Percentiles rank a stretch among this genome's conserved stretches.
phyloP scores from a whole-genome alignment of 306 rosid genomes.

The Rubus idaeus region DNA sequence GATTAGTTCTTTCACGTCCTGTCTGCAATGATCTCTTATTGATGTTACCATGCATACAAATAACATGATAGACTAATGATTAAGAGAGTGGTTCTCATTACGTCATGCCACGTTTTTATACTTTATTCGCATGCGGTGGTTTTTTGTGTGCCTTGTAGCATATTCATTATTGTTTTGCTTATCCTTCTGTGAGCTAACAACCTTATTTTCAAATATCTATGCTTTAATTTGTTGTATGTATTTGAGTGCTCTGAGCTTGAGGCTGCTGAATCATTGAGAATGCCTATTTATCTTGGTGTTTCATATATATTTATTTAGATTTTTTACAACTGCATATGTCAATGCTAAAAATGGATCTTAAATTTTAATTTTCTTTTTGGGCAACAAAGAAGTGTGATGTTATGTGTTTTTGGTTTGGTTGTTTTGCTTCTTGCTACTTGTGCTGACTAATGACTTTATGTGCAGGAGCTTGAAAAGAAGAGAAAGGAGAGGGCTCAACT shows the following conservation, averaged over 20 bases:
- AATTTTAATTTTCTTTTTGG: not conserved
- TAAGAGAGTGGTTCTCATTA: too few relatives aligned
- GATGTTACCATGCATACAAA: not conserved
- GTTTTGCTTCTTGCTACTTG: not conserved
- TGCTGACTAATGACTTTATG: not conserved
- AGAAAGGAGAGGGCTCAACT: constrained; percentile 64
- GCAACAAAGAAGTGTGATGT: not conserved
- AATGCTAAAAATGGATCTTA: not conserved
- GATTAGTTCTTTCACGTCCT: not conserved
- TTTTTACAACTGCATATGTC: not conserved
- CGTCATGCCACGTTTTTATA: too few relatives aligned
- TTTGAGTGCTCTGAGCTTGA: not conserved
- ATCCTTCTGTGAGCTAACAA: not conserved
- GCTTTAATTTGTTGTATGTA: not conserved
- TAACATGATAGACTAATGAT: too few relatives aligned
- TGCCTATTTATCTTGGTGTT: not conserved
- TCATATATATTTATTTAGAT: not conserved
- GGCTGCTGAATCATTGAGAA: not conserved
- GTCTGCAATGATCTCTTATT: not conserved
- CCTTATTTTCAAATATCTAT: not conserved
- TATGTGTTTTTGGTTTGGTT: not conserved
- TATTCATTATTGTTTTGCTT: not conserved
- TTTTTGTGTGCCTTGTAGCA: not conserved
- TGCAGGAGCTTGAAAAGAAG: constrained; percentile 72
- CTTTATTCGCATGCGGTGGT: not conserved